A percentile compares a stretch with the other conserved stretches of the same genome.
Evolutionary conservation across 306 rosid genomes (phyloP).

Genomic region (Sicyos edulis): DNA sequence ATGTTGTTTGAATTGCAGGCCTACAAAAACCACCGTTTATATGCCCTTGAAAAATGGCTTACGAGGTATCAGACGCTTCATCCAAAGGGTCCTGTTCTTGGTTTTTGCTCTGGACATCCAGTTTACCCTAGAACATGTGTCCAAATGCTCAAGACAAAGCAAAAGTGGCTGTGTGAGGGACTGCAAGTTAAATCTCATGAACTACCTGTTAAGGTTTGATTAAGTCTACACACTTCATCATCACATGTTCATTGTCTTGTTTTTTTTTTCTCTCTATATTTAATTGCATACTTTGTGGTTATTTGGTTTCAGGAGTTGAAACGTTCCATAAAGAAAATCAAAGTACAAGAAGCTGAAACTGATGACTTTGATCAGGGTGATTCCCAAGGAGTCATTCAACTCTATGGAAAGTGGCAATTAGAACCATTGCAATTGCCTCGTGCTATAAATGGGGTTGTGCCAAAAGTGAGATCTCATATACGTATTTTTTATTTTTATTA

Average conservation of each 20-base stretch:
- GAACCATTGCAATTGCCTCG: conserved; percentile 73
- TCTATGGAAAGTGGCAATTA: conserved; percentile 87
- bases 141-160: conserved; percentile 66
- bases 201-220: conserved; percentile 63
- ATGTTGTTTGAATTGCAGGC: conserved; percentile 49
- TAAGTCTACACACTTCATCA: conserved; percentile 16
- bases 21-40: conserved; percentile 72
- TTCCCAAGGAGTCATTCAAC: conserved; percentile 47
- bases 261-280: conserved; percentile 5
- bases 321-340: conserved; percentile 44
- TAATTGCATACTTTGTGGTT: conserved; percentile 11
- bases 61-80: conserved; percentile 74
- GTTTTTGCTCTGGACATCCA: conserved; percentile 76
- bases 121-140: conserved; percentile 88
- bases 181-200: conserved; percentile 75
- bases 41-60: conserved; percentile 87
- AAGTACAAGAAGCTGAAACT: conserved; percentile 49
- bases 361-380: conserved; percentile 44
- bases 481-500: background rate
- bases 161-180: conserved; percentile 89
- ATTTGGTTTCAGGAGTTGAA: conserved; percentile 49
- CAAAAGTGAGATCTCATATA: conserved; percentile 49
- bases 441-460: conserved; percentile 79
- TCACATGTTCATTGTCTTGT: background rate
- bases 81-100: conserved; percentile 86